Evolutionary conservation across 179 eudicot species (phyloP), one percentile per base, ranked within the genome.

Genomic region (Silene vulgaris): DNA sequence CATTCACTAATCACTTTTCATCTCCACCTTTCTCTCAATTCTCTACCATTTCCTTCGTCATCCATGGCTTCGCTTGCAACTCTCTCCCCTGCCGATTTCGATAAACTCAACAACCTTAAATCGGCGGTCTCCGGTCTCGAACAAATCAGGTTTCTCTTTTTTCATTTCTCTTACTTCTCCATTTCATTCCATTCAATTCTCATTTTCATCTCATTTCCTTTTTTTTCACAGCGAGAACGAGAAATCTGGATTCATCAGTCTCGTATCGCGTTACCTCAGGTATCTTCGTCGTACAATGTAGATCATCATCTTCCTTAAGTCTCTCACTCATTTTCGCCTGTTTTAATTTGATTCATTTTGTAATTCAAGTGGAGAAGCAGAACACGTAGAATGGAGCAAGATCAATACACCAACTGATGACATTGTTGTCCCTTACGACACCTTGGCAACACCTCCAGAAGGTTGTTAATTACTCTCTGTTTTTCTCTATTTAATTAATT

Each of bases 391-490:
- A 50, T 95, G 99, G 99, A 92, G 96, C 82, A 95, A 92, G 89
- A 92, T 95, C 90, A 88, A 90, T 77, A 95, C 99, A 28, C 99
- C 97, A 17, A 95, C 99, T 2, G 97, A 95, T 76, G 96, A 95
- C 52, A 85, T 92, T 20, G 99, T 95, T 37, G 99, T 95, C 77
- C 99, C 99, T 9, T 95, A 95, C 63, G 96, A 95, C 59, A 76
- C 67, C 76, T 76, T 95, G 43, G 84, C 88, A 65, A 85, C 95
- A 21, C 81, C 86, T 14, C 87, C 97, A 45, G 91, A 89, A 75
- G 96, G 99, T 92, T 35, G 3, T 69, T 69, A 4, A 11, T 69
- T 11, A 14, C 3, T 40, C 48, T 40, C 48, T 8, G 11, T 40
- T 40, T 40, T 40, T 40, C 48, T 40, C 8, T 40, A 40, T 40